phyloP scores from a whole-genome alignment of 2,329 filamentous ascomycete species.

The Phialophora tarda region DNA sequence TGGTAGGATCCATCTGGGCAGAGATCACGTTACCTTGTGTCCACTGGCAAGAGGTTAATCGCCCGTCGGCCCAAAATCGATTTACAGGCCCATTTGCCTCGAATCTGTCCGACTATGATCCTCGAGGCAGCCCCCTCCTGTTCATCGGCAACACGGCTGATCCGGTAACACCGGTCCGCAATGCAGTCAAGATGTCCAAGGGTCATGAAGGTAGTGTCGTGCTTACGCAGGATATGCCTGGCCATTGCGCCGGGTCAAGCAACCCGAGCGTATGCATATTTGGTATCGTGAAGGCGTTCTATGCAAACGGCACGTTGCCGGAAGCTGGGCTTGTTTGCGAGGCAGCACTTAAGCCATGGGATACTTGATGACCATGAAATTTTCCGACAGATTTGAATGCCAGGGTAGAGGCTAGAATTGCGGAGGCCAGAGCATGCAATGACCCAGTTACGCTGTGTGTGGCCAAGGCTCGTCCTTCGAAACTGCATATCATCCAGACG shows the following conservation, averaged over 20 bases:
- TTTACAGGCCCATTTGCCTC: conserved; percentile 44
- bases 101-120: conserved; percentile 35
- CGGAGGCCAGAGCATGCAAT: not conserved
- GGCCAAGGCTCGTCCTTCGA: not conserved
- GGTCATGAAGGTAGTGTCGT: conserved; percentile 53
- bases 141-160: conserved; percentile 64
- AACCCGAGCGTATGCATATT: conserved; percentile 48
- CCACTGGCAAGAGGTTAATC: conserved; percentile 44
- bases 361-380: conserved; percentile 2
- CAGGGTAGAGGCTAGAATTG: not conserved
- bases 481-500: not conserved
- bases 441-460: not conserved
- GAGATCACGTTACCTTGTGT: conserved; percentile 46
- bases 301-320: conserved; percentile 50
- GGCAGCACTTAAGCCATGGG: conserved; percentile 46
- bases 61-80: conserved; percentile 44
- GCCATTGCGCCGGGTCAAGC: conserved; percentile 42
- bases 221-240: conserved; percentile 53
- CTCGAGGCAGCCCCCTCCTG: conserved; percentile 56
- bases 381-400: not conserved
- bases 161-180: conserved; percentile 62
- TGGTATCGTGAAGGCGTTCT: conserved; percentile 48
- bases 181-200: conserved; percentile 45
- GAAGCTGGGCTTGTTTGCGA: conserved; percentile 45
- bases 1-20: conserved; percentile 45